A percentile compares a stretch with the other conserved stretches of the same genome.
phyloP scores from a whole-genome alignment of 176 grass and related monocot species.

The Eragrostis nindensis region DNA sequence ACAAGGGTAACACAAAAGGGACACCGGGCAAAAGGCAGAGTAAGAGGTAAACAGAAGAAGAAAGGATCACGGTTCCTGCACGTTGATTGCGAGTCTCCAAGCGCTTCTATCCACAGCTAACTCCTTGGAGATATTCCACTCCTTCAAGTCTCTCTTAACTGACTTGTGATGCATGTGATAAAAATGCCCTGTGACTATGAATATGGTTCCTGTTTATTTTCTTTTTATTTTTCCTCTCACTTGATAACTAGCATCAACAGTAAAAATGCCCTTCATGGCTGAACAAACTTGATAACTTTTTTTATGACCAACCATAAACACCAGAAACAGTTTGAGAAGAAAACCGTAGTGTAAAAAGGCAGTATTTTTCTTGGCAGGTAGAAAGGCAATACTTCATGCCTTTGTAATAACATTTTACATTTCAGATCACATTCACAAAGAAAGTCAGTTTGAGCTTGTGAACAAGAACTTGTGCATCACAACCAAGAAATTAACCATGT shows the following conservation, averaged over 20 bases:
- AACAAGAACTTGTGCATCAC: neutral
- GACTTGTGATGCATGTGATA: conserved; percentile 40
- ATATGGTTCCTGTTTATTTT: neutral
- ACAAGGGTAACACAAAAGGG: too few relatives aligned
- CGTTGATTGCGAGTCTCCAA: too few relatives aligned
- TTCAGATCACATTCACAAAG: neutral
- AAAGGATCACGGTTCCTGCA: too few relatives aligned
- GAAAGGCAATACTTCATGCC: neutral
- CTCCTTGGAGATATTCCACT: too few relatives aligned
- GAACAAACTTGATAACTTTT: too few relatives aligned
- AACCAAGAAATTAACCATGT: neutral
- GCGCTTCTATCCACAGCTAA: too few relatives aligned
- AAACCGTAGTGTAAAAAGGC: neutral
- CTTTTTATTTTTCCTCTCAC: neutral
- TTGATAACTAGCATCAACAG: neutral
- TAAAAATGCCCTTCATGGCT: neutral
- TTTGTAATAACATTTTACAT: conserved; percentile 3
- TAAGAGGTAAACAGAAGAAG: too few relatives aligned
- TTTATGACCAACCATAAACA: neutral
- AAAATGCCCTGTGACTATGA: neutral
- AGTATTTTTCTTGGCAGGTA: too few relatives aligned
- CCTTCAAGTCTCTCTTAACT: too few relatives aligned
- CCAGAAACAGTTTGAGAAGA: neutral
- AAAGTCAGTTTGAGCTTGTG: neutral
- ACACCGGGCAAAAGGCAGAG: too few relatives aligned